These are phyloP conservation scores for Apiotrichum veenhuisii DNA, from an alignment of 1,284 basidiomycete genomes.

Conservation along the genomic window DNA sequence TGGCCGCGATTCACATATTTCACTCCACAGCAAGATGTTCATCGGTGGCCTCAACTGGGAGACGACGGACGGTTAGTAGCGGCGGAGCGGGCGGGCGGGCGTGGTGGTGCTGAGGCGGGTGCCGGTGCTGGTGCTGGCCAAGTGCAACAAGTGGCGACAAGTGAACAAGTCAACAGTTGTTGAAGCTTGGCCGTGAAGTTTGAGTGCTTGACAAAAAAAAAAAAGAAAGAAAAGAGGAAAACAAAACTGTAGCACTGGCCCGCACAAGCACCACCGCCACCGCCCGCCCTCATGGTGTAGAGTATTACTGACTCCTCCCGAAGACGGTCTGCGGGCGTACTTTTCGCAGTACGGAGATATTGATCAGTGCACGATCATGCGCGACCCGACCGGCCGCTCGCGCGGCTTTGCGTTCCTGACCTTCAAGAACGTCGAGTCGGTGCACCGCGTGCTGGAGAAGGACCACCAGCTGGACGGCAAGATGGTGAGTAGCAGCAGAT, in stretches of 20 bases:
- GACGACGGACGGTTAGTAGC: conserved; percentile 74
- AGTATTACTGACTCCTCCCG: too few relatives aligned
- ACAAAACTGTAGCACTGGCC: too few relatives aligned
- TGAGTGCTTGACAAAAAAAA: too few relatives aligned
- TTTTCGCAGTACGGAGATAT: conserved; percentile 87
- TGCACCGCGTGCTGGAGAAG: conserved; percentile 81
- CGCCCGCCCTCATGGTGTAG: too few relatives aligned
- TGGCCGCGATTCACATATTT: neutral
- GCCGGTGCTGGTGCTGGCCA: neutral
- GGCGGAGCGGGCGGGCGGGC: too few relatives aligned
- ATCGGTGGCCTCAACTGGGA: conserved; percentile 96
- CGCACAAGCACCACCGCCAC: too few relatives aligned
- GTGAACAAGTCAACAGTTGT: too few relatives aligned
- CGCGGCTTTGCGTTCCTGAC: conserved; percentile 92
- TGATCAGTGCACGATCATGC: conserved; percentile 91
- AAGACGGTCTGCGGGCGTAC: conserved; percentile 77
- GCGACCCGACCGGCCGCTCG: conserved; percentile 82
- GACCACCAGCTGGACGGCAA: conserved; percentile 92
- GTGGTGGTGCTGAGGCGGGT: too few relatives aligned
- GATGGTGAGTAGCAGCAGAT: conserved; percentile 61
- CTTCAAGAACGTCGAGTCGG: conserved; percentile 78
- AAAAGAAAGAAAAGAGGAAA: too few relatives aligned
- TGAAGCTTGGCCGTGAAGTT: neutral
- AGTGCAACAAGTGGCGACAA: neutral
- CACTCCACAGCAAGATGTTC: conserved; percentile 83